phyloP scores from a whole-genome alignment of 805 yeast genomes.

The Barnettozyma siamensis region DNA sequence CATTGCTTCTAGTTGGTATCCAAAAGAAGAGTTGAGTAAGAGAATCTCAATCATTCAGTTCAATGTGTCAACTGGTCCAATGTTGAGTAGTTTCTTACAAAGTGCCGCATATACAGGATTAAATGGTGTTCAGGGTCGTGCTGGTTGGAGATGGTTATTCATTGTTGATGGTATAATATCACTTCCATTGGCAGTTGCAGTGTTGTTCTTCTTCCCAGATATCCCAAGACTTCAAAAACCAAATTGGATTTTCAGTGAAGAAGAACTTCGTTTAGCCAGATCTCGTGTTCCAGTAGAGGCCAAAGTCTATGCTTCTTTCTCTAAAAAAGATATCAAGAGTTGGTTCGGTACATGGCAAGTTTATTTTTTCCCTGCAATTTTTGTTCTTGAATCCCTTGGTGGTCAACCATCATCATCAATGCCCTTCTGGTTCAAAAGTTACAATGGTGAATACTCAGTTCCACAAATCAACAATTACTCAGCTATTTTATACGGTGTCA shows the following conservation, averaged over 20 bases:
- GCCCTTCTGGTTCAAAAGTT: constrained; percentile 10
- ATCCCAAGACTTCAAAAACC: constrained; percentile 28
- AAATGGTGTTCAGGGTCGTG: constrained; percentile 43
- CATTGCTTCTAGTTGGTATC: constrained; percentile 43
- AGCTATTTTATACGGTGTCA: constrained; percentile 4
- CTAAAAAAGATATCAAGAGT: constrained; percentile 1
- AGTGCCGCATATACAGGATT: constrained; percentile 7
- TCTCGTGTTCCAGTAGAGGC: constrained; percentile 8
- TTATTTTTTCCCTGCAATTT: constrained; percentile 4
- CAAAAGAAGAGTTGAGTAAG: constrained; percentile 41
- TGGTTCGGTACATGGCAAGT: constrained; percentile 9
- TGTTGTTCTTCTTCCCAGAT: constrained; percentile 66
- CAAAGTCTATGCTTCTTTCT: constrained; percentile 1
- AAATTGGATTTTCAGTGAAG: constrained; percentile 3
- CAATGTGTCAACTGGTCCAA: constrained; percentile 48
- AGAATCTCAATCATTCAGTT: constrained; percentile 48
- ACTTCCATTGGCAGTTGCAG: constrained; percentile 53
- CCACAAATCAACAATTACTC: constrained; percentile 9
- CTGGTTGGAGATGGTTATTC: constrained; percentile 83
- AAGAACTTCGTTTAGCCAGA: constrained; percentile 4
- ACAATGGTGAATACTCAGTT: constrained; percentile 1
- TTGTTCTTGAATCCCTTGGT: constrained; percentile 4
- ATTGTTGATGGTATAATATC: constrained; percentile 60
- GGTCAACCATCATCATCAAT: constrained; percentile 4
- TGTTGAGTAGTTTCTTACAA: constrained; percentile 32